A percentile compares a stretch with the other conserved stretches of the same genome.
Evolutionary conservation across 768 basidiomycete species (phyloP).

Genomic region (Collybia mongolica): DNA sequence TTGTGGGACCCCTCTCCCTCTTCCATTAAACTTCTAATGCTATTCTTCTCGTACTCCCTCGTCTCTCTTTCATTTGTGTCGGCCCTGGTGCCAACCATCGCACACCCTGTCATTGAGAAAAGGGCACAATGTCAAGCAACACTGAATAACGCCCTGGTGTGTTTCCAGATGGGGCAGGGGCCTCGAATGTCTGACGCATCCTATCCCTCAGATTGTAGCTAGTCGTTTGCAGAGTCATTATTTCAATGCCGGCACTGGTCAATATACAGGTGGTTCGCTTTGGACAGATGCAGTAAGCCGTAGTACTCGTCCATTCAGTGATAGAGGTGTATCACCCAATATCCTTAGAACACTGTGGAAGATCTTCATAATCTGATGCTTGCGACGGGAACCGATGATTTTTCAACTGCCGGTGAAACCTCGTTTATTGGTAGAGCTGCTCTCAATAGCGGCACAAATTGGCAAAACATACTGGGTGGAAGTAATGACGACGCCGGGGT

Average conservation of each 20-base stretch:
- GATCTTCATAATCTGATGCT: conserved; percentile 62
- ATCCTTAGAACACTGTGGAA: conserved; percentile 50
- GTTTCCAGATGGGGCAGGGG: not conserved
- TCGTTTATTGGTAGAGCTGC: conserved; percentile 47
- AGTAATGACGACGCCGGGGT: conserved; percentile 56
- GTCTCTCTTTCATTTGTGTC: not conserved
- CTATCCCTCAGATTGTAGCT: conserved; percentile 26
- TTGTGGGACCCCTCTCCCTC: not conserved
- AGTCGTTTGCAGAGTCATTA: conserved; percentile 36
- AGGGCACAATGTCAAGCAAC: conserved; percentile 17
- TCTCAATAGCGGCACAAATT: conserved; percentile 36
- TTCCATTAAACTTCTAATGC: not conserved
- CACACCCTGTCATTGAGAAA: conserved; percentile 11
- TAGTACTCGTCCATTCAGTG: not conserved
- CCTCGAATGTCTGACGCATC: not conserved
- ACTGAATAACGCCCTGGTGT: conserved; percentile 13
- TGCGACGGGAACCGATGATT: conserved; percentile 40
- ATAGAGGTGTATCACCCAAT: not conserved
- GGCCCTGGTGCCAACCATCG: not conserved
- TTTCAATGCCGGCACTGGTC: conserved; percentile 36
- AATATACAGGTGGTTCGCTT: conserved; percentile 47
- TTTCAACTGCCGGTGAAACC: conserved; percentile 35
- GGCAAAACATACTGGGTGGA: conserved; percentile 41
- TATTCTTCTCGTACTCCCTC: not conserved
- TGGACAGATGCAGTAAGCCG: conserved; percentile 55